These are phyloP conservation scores for Fraxinus greggii DNA, from an alignment of 305 asterid genomes.

Conservation along the genomic window DNA sequence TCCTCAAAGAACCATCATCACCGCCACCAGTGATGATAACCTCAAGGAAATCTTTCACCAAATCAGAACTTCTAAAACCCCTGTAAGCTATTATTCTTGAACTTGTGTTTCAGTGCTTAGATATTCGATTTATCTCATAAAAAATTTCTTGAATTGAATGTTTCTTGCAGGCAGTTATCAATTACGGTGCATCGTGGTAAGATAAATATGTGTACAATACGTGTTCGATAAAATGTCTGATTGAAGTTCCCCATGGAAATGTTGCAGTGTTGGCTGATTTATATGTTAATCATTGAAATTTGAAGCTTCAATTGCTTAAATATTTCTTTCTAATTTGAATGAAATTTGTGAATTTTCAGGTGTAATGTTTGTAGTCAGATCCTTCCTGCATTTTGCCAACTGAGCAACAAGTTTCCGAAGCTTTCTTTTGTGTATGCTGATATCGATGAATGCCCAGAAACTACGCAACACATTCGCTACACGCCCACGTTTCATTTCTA, in stretches of 20 bases:
- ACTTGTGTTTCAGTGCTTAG: neutral
- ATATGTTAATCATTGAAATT: neutral
- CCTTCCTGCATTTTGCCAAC: conserved; percentile 58
- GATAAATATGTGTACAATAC: neutral
- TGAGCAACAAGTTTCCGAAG: conserved; percentile 49
- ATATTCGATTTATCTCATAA: neutral
- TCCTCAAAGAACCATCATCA: conserved; percentile 30
- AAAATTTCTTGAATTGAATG: neutral
- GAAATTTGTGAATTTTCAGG: conserved; percentile 44
- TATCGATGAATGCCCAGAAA: conserved; percentile 85
- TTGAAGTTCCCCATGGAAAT: neutral
- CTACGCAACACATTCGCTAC: conserved; percentile 38
- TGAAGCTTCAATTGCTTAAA: neutral
- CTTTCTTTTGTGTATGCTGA: conserved; percentile 74
- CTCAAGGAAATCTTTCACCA: conserved; percentile 58
- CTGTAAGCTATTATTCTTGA: conserved; percentile 36
- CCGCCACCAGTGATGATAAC: conserved; percentile 54
- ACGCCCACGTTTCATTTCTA: conserved; percentile 86
- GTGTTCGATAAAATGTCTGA: neutral
- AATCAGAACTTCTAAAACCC: conserved; percentile 55
- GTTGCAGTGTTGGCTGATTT: neutral
- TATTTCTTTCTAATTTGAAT: neutral
- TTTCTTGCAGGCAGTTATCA: conserved; percentile 68
- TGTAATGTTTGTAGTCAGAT: conserved; percentile 75
- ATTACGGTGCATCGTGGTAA: conserved; percentile 61